Conservation (phyloP, 495 filamentous ascomycete genomes). For the Haplographium delicatum region DNA sequence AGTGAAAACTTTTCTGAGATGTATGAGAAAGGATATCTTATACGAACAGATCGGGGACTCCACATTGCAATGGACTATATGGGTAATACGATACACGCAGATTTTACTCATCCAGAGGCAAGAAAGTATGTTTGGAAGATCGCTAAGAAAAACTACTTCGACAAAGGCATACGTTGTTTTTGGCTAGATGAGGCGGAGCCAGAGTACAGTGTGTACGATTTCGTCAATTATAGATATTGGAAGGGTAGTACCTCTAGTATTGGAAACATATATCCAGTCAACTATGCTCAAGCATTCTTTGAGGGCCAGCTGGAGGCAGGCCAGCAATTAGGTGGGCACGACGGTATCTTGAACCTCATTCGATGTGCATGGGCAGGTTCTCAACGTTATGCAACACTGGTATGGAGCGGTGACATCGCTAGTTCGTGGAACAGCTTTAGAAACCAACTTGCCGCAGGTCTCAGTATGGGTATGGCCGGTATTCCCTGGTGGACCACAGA, state of each 20-base stretch:
- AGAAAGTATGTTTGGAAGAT: slow-evolving; percentile 49
- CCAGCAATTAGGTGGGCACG: slow-evolving; percentile 22
- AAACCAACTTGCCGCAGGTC: slow-evolving; percentile 49
- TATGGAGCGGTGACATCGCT: slow-evolving; percentile 56
- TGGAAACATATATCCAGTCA: slow-evolving; percentile 51
- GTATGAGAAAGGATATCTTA: slow-evolving; percentile 46
- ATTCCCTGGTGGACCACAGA: slow-evolving; percentile 42
- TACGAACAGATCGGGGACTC: slow-evolving; percentile 48
- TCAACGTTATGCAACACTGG: slow-evolving; percentile 54
- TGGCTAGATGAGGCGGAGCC: slow-evolving; percentile 61
- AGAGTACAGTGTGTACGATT: slow-evolving; percentile 54
- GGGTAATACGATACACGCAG: slow-evolving; percentile 50
- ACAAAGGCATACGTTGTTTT: slow-evolving; percentile 51
- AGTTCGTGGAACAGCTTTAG: slow-evolving; percentile 49
- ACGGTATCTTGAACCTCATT: slow-evolving; percentile 50
- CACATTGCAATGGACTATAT: slow-evolving; percentile 46
- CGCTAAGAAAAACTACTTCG: slow-evolving; percentile 49
- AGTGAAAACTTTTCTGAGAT: slow-evolving; percentile 51
- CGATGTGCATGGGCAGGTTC: slow-evolving; percentile 56
- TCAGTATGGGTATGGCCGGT: slow-evolving; percentile 54
- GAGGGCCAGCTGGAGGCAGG: slow-evolving; percentile 47
- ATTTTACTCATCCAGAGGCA: slow-evolving; percentile 49
- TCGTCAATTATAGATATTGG: slow-evolving; percentile 54
- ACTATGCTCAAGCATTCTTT: slow-evolving; percentile 51
- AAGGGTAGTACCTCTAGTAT: slow-evolving; percentile 45